Percentiles rank a stretch among this genome's conserved stretches.
Evolutionary conservation across 2,329 filamentous ascomycete genomes (phyloP).

Genomic region (Fusarium begoniae): DNA sequence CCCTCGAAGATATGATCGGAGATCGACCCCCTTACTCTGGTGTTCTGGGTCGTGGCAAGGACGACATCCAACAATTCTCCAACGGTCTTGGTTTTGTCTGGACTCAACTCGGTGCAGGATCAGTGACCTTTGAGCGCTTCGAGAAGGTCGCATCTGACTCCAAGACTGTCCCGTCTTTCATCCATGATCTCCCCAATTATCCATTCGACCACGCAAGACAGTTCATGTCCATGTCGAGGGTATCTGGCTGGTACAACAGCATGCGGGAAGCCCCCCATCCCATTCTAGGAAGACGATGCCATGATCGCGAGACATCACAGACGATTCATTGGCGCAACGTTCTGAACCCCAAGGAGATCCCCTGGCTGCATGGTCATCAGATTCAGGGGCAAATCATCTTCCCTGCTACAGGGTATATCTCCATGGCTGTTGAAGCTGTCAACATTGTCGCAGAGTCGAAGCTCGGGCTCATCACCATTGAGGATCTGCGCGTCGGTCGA

Average conservation of each 20-base stretch:
- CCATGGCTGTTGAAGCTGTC: neutral
- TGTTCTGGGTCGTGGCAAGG: neutral
- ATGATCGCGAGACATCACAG: neutral
- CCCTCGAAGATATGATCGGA: accelerated
- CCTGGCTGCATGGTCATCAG: neutral
- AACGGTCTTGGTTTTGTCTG: neutral
- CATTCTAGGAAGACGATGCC: neutral
- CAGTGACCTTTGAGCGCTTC: accelerated
- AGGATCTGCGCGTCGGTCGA: accelerated
- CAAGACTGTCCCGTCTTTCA: accelerated
- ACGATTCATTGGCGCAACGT: neutral
- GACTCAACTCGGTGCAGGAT: neutral
- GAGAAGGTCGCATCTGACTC: neutral
- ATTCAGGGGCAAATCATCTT: neutral
- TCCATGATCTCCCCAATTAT: neutral
- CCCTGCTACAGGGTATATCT: neutral
- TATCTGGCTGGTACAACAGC: neutral
- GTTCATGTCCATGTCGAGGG: neutral
- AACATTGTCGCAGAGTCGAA: accelerated
- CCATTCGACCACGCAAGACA: neutral
- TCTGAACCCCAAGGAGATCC: neutral
- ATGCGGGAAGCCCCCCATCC: neutral
- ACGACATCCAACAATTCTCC: neutral
- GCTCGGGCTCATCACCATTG: accelerated
- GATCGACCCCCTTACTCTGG: neutral